phyloP scores from a whole-genome alignment of 805 yeast genomes.

The Barnettozyma botsteinii region DNA sequence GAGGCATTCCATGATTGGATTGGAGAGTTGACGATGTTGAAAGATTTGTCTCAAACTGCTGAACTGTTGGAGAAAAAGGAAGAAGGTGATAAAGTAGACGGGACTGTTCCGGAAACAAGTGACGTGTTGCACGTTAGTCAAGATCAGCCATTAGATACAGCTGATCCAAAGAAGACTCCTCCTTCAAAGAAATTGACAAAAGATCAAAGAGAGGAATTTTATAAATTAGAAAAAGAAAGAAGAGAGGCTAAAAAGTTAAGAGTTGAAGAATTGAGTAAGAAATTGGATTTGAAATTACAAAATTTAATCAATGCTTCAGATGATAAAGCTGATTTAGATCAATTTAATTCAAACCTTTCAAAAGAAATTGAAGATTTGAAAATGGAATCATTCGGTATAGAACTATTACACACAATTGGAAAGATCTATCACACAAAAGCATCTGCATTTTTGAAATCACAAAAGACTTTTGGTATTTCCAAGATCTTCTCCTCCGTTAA shows the following conservation, averaged over 20 bases:
- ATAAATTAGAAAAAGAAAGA: conserved; percentile 48
- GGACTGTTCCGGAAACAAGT: not conserved
- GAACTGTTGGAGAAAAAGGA: conserved; percentile 38
- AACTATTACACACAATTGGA: conserved; percentile 79
- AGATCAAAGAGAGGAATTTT: conserved; percentile 45
- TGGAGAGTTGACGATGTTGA: conserved; percentile 67
- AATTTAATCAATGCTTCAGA: conserved; percentile 40
- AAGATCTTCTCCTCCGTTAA: conserved; percentile 76
- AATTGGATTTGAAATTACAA: conserved; percentile 43
- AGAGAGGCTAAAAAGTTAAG: conserved; percentile 44
- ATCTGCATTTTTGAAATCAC: conserved; percentile 62
- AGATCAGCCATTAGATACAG: not conserved
- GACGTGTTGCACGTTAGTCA: not conserved
- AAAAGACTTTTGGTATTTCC: conserved; percentile 80
- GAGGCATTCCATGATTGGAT: conserved; percentile 73
- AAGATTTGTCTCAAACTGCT: conserved; percentile 54
- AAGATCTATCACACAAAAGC: conserved; percentile 72
- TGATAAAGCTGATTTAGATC: conserved; percentile 41
- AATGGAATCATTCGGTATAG: conserved; percentile 93
- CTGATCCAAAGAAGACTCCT: not conserved
- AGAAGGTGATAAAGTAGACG: not conserved
- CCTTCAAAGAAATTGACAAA: conserved; percentile 22
- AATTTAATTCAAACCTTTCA: conserved; percentile 45
- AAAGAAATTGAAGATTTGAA: conserved; percentile 75
- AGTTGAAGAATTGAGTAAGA: conserved; percentile 43